Base-by-base conservation (phyloP, 306 rosid species). In the Chamaecrista fasciculata region DNA sequence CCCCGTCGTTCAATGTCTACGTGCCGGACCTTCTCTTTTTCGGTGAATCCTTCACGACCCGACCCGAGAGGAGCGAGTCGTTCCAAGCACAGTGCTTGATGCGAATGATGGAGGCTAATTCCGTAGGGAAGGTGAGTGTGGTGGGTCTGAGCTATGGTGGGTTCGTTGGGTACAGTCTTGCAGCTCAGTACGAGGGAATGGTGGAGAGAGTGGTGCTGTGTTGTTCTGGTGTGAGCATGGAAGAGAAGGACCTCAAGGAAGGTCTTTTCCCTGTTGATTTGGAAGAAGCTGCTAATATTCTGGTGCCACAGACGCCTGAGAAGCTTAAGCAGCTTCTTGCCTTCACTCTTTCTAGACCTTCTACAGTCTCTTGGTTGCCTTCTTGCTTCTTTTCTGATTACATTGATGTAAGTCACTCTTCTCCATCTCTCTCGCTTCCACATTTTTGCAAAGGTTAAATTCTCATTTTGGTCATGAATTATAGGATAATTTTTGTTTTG, bases 111-210 rank as follows among this genome's bases (percentile, higher is more conserved):
- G 89, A 87, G 79, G 87, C 79, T 46, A 66, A 86, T 55, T 59
- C 84, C 14, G 96, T 81, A 11, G 6, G 19, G 62, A 76, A 52
- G 65, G 19, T 92, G 76, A 80, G 76, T 37, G 15, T 90, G 43
- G 96, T 84, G 69, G 98, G 96, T 76, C 74, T 90, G 40, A 92
- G 98, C 72, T 92, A 92, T 57, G 96, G 96, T 1, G 98, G 96
- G 8, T 87, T 89, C 14, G 96, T 90, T 0, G 98, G 77, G 19
- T 92, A 92, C 65, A 78, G 85, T 15, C 16, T 90, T 70, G 90
- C 91, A 18, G 92, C 77, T 61, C 67, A 49, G 80, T 80, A 67
- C 9, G 18, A 4, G 8, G 91, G 78, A n/a, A 65, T 34, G 21
- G 96, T 92, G 82, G 96, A 87, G 89, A 87, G 76, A 59, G 88